These are phyloP conservation scores for Penicillium vulpinum DNA, from an alignment of 2,329 filamentous ascomycete species.

Conservation along the genomic window DNA sequence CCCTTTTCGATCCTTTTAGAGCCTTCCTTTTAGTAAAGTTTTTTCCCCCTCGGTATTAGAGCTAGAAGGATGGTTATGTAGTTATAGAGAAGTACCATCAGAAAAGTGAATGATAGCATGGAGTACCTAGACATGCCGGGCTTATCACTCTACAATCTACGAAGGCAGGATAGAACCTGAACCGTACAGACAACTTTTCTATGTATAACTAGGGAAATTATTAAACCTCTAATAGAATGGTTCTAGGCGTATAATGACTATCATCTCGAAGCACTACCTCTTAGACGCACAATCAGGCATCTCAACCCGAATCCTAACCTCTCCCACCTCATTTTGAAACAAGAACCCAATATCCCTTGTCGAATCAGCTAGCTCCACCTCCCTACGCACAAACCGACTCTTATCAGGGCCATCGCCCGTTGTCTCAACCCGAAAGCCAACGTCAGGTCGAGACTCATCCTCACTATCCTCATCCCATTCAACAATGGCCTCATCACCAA, in stretches of 20 bases:
- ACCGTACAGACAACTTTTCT: neutral
- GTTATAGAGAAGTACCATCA: too few species aligned
- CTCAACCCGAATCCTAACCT: slow-evolving; percentile 72
- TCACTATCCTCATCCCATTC: slow-evolving; percentile 49
- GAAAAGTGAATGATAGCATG: neutral
- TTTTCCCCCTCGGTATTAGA: too few species aligned
- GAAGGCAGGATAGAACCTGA: neutral
- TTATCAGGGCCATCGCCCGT: slow-evolving; percentile 26
- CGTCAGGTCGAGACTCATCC: slow-evolving; percentile 18
- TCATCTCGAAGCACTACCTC: neutral
- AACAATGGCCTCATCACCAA: slow-evolving; percentile 54
- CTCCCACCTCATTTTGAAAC: slow-evolving; percentile 64
- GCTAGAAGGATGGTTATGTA: too few species aligned
- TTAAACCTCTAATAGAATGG: neutral
- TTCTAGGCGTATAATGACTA: neutral
- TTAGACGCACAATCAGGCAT: slow-evolving; percentile 2
- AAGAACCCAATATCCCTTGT: slow-evolving; percentile 81
- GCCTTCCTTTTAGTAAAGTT: too few species aligned
- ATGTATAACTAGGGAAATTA: neutral
- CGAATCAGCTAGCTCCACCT: slow-evolving; percentile 76
- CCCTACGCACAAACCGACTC: slow-evolving; percentile 70
- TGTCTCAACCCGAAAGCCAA: slow-evolving; percentile 12
- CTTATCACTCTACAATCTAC: neutral
- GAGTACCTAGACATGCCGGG: neutral
- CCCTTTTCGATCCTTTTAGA: too few species aligned